Conservation (phyloP, 2,329 filamentous ascomycete genomes). For the Akanthomyces muscarius region DNA sequence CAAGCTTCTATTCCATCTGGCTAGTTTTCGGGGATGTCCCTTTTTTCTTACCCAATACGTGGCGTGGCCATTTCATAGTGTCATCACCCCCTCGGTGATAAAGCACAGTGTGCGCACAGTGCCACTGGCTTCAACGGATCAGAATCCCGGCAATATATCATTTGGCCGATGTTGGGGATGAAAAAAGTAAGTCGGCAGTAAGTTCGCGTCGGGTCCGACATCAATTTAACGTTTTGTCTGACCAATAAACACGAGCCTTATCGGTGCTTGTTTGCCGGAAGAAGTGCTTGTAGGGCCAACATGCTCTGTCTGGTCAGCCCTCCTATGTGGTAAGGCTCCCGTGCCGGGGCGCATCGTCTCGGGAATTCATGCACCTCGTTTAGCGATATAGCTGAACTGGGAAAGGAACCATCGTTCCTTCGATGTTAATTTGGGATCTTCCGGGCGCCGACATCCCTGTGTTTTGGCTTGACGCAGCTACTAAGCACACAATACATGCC, state of each 20-base stretch:
- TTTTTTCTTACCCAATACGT: background rate
- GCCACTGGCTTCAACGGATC: no score
- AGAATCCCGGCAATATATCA: no score
- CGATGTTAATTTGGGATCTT: background rate
- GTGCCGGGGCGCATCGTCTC: background rate
- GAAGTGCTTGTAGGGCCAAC: background rate
- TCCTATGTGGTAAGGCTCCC: background rate
- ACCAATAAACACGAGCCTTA: background rate
- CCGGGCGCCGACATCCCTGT: background rate
- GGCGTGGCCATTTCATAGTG: background rate
- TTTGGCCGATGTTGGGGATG: no score
- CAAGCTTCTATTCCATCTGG: background rate
- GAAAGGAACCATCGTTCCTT: background rate
- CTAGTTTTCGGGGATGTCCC: background rate
- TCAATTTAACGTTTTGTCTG: background rate
- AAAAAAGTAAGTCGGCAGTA: no score
- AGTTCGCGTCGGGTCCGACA: background rate
- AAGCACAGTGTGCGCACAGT: background rate
- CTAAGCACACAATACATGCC: background rate
- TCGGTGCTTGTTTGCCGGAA: background rate
- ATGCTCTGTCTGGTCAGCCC: background rate
- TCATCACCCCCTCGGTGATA: background rate
- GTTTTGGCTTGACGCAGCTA: background rate
- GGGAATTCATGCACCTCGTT: background rate
- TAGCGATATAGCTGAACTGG: background rate